These are phyloP conservation scores for Cyberlindnera galapagoensis DNA, from an alignment of 805 yeast species.

Conservation along the genomic window DNA sequence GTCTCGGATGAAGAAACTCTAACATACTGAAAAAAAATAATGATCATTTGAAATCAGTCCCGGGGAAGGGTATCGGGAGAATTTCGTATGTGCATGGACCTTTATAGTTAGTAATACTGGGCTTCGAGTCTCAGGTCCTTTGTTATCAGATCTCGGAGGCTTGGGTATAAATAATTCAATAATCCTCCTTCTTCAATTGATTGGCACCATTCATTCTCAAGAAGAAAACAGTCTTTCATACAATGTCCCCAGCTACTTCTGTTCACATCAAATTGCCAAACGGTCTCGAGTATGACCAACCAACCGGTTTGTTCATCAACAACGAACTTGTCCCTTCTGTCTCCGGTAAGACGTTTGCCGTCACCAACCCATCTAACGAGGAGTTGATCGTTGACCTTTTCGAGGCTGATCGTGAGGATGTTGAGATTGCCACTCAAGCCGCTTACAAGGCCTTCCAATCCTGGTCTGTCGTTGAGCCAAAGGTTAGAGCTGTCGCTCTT, in stretches of 20 bases:
- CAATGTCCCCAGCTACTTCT: constrained; percentile 15
- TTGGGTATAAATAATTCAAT: no score
- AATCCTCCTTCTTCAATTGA: not conserved
- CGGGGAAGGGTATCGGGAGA: no score
- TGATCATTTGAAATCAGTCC: no score
- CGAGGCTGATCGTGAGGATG: constrained; percentile 44
- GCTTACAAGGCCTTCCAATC: constrained; percentile 60
- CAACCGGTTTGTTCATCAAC: constrained; percentile 62
- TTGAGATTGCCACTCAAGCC: constrained; percentile 50
- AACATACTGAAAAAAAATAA: no score
- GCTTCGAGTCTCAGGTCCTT: no score
- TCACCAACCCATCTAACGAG: constrained; percentile 54
- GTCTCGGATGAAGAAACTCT: no score
- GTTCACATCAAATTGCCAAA: constrained; percentile 42
- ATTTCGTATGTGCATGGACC: no score
- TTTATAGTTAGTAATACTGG: no score
- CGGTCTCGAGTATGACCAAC: constrained; percentile 48
- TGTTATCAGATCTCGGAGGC: no score
- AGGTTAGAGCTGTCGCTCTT: constrained; percentile 34
- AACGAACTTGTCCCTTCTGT: constrained; percentile 53
- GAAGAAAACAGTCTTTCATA: not conserved
- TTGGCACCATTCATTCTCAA: not conserved
- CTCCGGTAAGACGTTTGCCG: constrained; percentile 49
- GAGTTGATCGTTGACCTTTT: constrained; percentile 49
- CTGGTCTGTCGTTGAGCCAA: constrained; percentile 43